Base-by-base conservation (phyloP, 768 basidiomycete genomes). In the Bullera alba region DNA sequence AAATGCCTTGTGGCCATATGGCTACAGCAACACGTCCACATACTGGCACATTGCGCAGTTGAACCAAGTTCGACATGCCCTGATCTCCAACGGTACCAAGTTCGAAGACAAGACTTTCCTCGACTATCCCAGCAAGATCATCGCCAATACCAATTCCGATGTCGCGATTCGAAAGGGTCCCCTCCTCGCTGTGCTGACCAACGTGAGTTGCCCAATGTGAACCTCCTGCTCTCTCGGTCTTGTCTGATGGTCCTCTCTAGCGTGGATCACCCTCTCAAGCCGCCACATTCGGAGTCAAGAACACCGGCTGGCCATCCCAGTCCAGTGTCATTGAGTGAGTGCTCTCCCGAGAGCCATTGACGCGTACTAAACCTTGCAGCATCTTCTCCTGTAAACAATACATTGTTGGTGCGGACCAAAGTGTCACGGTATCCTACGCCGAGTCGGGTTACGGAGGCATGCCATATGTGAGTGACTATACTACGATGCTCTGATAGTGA, bases 131-230 rank as follows among this genome's bases (percentile, higher is more conserved):
- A 50, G 58, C 10, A 52, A 52, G 30, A 54, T 71, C 36, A 28
- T 65, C 3, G 50, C 53, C 16, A 54, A 45, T 12, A 60, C 67
- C 10, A 44, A 41, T 5, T 48, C 47, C 17, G 70, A 71, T 46
- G 54, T 71, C 32, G 65, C 64, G 5, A 65, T 72, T 29, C 59
- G 64, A 4, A 70, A 69, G 42, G 70, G 70, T 15, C 68, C 68
- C 16, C 19, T 68, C 5, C 28, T 72, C 14, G 62, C 68, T 27
- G 58, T 65, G 8, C 29, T 72, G 38, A 72, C 66, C 21, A 72
- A 69, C 34, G 65, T 70, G 50, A 65, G 65, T 56, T 4, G 19
- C n/a, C n/a, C n/a, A n/a, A n/a, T 19, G 2, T 19, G 21, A 8
- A 39, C 16, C 14, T 5, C 10, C 32, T 5, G 26, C 19, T 15